phyloP scores from a whole-genome alignment of 1,284 basidiomycete genomes.

The Leccinum fallax region DNA sequence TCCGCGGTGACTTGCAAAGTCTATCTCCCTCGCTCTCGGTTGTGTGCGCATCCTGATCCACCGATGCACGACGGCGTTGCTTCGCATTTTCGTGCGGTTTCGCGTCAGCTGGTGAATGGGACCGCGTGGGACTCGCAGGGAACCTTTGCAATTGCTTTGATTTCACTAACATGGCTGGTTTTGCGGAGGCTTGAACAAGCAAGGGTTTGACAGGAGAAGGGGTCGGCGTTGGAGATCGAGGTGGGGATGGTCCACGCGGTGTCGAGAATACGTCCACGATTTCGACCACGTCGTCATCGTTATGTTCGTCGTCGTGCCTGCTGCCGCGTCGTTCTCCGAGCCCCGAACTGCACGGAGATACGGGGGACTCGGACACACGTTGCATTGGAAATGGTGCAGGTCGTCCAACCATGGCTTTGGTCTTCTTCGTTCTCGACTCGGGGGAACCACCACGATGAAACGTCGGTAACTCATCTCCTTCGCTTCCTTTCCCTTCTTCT shows the following conservation, averaged over 20 bases:
- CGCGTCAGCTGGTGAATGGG: not conserved
- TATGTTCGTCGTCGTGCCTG: not conserved
- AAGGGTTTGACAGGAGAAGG: conserved; percentile 14
- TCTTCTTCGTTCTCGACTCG: conserved; percentile 3
- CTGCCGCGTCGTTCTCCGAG: not conserved
- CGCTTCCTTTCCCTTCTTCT: conserved; percentile 13
- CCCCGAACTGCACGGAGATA: conserved; percentile 1
- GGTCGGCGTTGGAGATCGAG: conserved; percentile 25
- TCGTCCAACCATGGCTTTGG: not conserved
- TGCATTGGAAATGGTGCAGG: conserved; percentile 33
- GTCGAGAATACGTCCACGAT: conserved; percentile 28
- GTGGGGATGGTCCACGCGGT: conserved; percentile 23
- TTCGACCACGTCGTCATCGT: conserved; percentile 12
- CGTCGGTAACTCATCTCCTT: conserved; percentile 22
- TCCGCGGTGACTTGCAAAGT: conserved; percentile 32
- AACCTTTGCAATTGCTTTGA: not conserved
- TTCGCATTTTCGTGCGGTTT: conserved; percentile 5
- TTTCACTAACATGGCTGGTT: not conserved
- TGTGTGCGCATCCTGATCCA: conserved; percentile 3
- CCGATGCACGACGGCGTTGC: conserved; percentile 4
- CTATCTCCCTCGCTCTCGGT: conserved; percentile 11
- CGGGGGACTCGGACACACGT: not conserved
- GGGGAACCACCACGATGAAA: conserved; percentile 20
- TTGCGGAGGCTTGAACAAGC: conserved; percentile 1
- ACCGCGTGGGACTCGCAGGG: conserved; percentile 15